Evolutionary conservation across 345 rosid species (phyloP).

Genomic region (Eucalyptus sp.): DNA sequence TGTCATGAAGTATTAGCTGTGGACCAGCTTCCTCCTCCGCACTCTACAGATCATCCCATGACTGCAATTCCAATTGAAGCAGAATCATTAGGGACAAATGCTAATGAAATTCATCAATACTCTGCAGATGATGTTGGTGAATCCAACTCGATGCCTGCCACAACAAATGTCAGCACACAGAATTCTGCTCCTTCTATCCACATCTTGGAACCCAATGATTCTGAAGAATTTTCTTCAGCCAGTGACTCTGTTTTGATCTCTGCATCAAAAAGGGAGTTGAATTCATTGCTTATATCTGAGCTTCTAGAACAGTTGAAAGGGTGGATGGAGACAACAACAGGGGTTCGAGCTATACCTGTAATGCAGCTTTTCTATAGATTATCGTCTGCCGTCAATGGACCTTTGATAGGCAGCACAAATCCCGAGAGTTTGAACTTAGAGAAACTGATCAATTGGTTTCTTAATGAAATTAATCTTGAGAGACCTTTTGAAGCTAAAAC

Average conservation of each 20-base stretch:
- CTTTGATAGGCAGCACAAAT: slow-evolving; percentile 83
- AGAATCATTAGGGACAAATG: slow-evolving; percentile 80
- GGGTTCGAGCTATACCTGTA: slow-evolving; percentile 79
- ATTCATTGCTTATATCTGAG: slow-evolving; percentile 87
- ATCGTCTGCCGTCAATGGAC: slow-evolving; percentile 94
- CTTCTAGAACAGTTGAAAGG: slow-evolving; percentile 87
- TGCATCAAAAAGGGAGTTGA: slow-evolving; percentile 87
- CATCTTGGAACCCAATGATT: slow-evolving; percentile 77
- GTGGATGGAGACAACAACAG: slow-evolving; percentile 88
- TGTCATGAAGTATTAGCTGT: slow-evolving; percentile 86
- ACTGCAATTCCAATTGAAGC: slow-evolving; percentile 90
- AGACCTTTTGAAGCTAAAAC: slow-evolving; percentile 56
- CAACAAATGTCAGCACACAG: slow-evolving; percentile 30
- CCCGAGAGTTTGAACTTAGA: slow-evolving; percentile 79
- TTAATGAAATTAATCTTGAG: slow-evolving; percentile 66
- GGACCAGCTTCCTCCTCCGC: slow-evolving; percentile 82
- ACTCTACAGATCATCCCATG: slow-evolving; percentile 94
- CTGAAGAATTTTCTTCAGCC: slow-evolving; percentile 73
- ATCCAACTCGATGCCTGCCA: slow-evolving; percentile 36
- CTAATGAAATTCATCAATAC: slow-evolving; percentile 74
- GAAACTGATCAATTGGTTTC: slow-evolving; percentile 79
- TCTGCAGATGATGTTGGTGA: slow-evolving; percentile 59
- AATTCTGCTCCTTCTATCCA: slow-evolving; percentile 87
- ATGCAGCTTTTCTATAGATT: slow-evolving; percentile 95
- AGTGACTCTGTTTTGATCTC: slow-evolving; percentile 77